These are phyloP conservation scores for Colletotrichum sp. DNA, from an alignment of 2,329 filamentous ascomycete genomes.

Conservation along the genomic window DNA sequence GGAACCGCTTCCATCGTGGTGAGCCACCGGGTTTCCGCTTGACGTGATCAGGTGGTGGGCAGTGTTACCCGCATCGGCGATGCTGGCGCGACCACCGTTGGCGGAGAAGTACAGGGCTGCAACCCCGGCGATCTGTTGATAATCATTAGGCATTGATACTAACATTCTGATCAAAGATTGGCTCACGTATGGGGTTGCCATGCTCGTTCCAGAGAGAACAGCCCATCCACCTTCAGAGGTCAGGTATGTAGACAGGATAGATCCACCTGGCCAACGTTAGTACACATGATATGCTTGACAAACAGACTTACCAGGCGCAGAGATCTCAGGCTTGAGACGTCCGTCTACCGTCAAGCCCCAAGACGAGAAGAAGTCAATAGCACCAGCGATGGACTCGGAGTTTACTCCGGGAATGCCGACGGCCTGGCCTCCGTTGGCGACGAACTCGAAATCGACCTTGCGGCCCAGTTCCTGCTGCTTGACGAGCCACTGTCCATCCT, in stretches of 20 bases:
- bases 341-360: constrained; percentile 68
- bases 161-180: rapidly evolving
- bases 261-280: constrained; percentile 36
- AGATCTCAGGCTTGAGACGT: constrained; percentile 59
- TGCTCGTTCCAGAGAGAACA: constrained; percentile 63
- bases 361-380: constrained; percentile 51
- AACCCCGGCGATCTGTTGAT: constrained; percentile 39
- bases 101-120: constrained; percentile 30
- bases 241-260: constrained; percentile 63
- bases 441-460: not conserved
- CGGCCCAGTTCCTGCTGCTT: not conserved
- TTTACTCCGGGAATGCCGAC: not conserved
- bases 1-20: constrained; percentile 1
- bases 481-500: constrained; percentile 6
- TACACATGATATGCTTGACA: too few relatives aligned
- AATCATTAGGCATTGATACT: not conserved
- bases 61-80: not conserved
- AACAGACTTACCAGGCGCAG: constrained; percentile 55
- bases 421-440: not conserved
- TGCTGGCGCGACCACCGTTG: constrained; percentile 19
- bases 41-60: not conserved
- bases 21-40: constrained; percentile 9
- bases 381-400: not conserved
- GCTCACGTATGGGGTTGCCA: constrained; percentile 55
- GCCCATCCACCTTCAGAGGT: constrained; percentile 29